Evolutionary conservation across 805 yeast species (phyloP), one percentile per base, ranked within the genome.

Genomic region (Nakazawaea peltata): DNA sequence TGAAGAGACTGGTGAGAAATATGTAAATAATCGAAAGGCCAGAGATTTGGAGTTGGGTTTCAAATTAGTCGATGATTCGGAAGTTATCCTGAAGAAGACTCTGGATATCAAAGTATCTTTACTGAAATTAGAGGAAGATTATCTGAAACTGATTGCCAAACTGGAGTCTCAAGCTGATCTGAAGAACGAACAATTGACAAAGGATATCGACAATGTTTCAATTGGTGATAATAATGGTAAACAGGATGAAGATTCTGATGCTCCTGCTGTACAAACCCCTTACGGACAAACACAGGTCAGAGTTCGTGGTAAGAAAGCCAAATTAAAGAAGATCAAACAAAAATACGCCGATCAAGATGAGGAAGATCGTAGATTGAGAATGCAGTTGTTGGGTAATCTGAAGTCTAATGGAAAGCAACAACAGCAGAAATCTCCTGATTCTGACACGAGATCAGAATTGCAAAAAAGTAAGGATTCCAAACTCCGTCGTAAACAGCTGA

Each of bases 341-440:
- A 90, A 88, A 50, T 90, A 90, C 50, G 85, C 78, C 3, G 87
- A 81, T 41, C 97, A 90, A 57, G 97, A 90, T 53, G 96, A 85
- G 34, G 92, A 83, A 38, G 97, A 90, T 48, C 71, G 87, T 37
- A 48, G 58, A 30, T 47, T 80, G 38, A 69, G 94, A 44, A 76
- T 90, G 82, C 76, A 81, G 40, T 83, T 81, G 2, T 59, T 90
- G 28, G 97, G 97, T 4, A 83, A 95, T 0, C 23, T 8, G 10
- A 77, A 73, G 59, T 59, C 7, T 8, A n/a, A 13, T 25, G 14
- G 7, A 7, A 9, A 8, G 10, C 10, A 28, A 5, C 15, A 12
- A 5, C 10, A 17, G 11, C 19, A 7, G 17, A 8, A 6, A 14
- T 8, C 5, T 7, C 19, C 22, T 18, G 24, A 18, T 15, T 17